Evolutionary conservation across 805 yeast genomes (phyloP).

Genomic region (Candida endomychidarum): DNA sequence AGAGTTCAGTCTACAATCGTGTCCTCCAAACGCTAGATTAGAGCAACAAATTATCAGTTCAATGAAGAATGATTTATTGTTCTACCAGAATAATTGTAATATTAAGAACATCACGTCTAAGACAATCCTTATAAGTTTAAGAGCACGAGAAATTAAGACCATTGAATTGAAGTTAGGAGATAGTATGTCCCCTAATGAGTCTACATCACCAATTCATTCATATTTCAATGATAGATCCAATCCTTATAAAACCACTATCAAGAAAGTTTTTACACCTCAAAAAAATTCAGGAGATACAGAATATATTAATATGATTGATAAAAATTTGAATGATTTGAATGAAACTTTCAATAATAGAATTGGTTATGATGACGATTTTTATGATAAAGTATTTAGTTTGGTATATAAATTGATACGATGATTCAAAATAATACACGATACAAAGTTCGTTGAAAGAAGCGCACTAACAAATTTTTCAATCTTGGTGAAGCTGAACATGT

Average conservation of each 20-base stretch:
- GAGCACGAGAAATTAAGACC: slow-evolving; percentile 45
- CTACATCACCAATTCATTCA: slow-evolving; percentile 11
- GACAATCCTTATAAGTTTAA: slow-evolving; percentile 42
- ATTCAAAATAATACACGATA: no score
- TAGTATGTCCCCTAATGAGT: slow-evolving; percentile 9
- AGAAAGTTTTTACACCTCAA: slow-evolving; percentile 36
- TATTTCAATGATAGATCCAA: slow-evolving; percentile 13
- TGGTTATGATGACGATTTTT: slow-evolving; percentile 15
- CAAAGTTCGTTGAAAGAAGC: no score
- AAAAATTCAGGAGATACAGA: slow-evolving; percentile 34
- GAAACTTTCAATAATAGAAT: slow-evolving; percentile 6
- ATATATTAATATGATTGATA: slow-evolving; percentile 21
- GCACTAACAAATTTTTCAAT: slow-evolving; percentile 2
- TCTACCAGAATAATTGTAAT: slow-evolving; percentile 38
- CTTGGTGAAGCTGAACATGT: background rate
- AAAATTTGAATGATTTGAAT: slow-evolving; percentile 11
- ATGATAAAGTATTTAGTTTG: slow-evolving; percentile 18
- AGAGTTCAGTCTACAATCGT: slow-evolving; percentile 54
- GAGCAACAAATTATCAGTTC: slow-evolving; percentile 48
- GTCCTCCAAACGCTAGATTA: slow-evolving; percentile 50
- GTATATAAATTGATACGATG: slow-evolving; percentile 11
- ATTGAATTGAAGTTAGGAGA: slow-evolving; percentile 39
- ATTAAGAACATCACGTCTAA: slow-evolving; percentile 31
- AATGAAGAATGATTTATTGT: slow-evolving; percentile 54
- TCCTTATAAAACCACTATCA: slow-evolving; percentile 35